A percentile compares a stretch with the other conserved stretches of the same genome.
Conservation (phyloP, 257 asterid genomes). For the Datura wrightii region DNA sequence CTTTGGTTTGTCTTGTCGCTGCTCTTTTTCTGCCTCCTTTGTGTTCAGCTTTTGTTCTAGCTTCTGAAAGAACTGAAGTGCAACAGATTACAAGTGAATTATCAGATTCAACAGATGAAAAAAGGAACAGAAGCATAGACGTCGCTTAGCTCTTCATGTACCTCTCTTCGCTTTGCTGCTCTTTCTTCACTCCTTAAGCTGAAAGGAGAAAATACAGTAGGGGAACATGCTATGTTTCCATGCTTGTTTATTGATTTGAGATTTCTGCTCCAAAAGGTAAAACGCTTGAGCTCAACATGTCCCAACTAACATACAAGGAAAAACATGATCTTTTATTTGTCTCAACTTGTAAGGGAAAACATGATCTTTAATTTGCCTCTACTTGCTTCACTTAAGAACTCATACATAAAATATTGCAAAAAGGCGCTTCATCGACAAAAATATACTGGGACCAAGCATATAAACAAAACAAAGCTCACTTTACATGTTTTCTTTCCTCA, state of each 20-base stretch:
- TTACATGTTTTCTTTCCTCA: background rate
- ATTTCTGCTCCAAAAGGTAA: slow-evolving; percentile 47
- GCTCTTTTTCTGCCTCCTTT: slow-evolving; percentile 53
- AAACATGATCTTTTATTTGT: background rate
- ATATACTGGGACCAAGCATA: background rate
- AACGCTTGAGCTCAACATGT: background rate
- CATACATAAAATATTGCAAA: background rate
- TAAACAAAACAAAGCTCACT: background rate
- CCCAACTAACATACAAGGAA: background rate
- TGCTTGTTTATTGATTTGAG: slow-evolving; percentile 43
- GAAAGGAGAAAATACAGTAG: slow-evolving; percentile 59
- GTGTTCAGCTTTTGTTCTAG: slow-evolving; percentile 62
- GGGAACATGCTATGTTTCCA: slow-evolving; percentile 45
- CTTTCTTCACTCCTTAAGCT: slow-evolving; percentile 84
- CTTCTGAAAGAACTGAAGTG: slow-evolving; percentile 67
- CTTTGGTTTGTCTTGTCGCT: slow-evolving; percentile 56
- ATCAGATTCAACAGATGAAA: slow-evolving; percentile 20
- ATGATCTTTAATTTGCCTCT: slow-evolving; percentile 4
- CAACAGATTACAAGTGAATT: slow-evolving; percentile 11
- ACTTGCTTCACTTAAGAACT: background rate
- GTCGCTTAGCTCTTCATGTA: slow-evolving; percentile 36
- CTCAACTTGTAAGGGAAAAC: background rate
- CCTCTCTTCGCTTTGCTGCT: slow-evolving; percentile 87
- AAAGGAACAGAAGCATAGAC: background rate
- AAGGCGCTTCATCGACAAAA: background rate